phyloP scores from a whole-genome alignment of 2,329 filamentous ascomycete genomes.

The Camillea tinctor region DNA sequence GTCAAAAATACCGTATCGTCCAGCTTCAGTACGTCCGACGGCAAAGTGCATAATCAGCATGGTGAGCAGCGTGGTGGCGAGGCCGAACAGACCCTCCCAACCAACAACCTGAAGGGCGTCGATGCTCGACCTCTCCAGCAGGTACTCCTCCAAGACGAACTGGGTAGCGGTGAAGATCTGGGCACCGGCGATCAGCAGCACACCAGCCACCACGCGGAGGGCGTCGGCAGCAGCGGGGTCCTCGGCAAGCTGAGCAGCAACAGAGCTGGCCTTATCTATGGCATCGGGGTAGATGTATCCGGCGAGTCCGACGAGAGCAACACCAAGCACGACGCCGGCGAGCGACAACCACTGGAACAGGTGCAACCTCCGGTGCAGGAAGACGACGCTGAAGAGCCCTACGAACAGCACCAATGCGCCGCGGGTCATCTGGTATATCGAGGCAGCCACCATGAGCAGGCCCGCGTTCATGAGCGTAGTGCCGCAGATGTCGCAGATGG shows the following conservation, averaged over 20 bases:
- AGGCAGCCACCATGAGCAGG: conserved; percentile 87
- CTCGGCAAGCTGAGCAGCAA: conserved; percentile 29
- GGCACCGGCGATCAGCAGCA: conserved; percentile 86
- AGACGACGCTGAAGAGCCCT: conserved; percentile 89
- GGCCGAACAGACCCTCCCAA: conserved; percentile 94
- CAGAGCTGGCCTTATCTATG: conserved; percentile 43
- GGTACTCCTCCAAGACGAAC: conserved; percentile 93
- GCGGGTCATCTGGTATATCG: conserved; percentile 98
- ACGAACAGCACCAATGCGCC: conserved; percentile 95
- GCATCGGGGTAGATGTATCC: conserved; percentile 76
- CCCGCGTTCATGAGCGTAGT: conserved; percentile 98
- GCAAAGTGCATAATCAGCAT: conserved; percentile 79
- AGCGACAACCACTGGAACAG: conserved; percentile 93
- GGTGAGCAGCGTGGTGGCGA: conserved; percentile 70
- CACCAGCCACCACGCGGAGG: conserved; percentile 72
- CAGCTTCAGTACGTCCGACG: conserved; percentile 72
- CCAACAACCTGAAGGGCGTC: conserved; percentile 90
- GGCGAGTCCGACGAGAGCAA: conserved; percentile 85
- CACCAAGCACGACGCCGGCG: conserved; percentile 81
- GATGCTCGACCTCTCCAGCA: conserved; percentile 64
- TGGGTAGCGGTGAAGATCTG: conserved; percentile 97
- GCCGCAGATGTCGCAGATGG: conserved; percentile 89
- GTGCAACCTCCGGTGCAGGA: conserved; percentile 75
- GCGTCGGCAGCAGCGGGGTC: conserved; percentile 46
- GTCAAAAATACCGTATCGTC: conserved; percentile 84